Conservation (phyloP, 495 filamentous ascomycete genomes). For the Jackrogersella minutella region DNA sequence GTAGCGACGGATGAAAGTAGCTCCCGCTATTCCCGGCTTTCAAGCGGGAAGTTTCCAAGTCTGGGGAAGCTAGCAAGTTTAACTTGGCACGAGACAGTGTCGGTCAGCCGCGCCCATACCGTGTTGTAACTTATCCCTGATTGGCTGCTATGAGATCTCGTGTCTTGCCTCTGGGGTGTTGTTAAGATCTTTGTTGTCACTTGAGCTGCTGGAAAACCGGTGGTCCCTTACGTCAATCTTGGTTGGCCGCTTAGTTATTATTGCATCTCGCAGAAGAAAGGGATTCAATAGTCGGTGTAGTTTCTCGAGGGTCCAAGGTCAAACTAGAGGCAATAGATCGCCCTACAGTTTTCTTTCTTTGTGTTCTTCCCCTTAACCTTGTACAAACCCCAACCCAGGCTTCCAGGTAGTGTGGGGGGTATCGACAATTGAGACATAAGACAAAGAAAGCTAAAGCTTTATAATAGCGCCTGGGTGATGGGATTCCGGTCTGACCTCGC, state of each 20-base stretch:
- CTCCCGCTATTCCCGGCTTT: slow-evolving; percentile 31
- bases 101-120: neutral
- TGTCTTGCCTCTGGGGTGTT: slow-evolving; percentile 27
- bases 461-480: neutral
- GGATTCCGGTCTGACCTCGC: neutral
- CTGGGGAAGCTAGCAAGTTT: slow-evolving; percentile 26
- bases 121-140: slow-evolving; percentile 15
- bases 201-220: slow-evolving; percentile 27
- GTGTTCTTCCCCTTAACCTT: neutral
- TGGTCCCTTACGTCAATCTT: slow-evolving; percentile 28
- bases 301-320: neutral
- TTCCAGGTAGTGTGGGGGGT: slow-evolving; percentile 26
- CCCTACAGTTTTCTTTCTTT: slow-evolving; percentile 1
- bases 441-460: slow-evolving; percentile 20
- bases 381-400: slow-evolving; percentile 39
- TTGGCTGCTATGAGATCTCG: slow-evolving; percentile 34
- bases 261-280: slow-evolving; percentile 23
- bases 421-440: slow-evolving; percentile 31
- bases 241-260: slow-evolving; percentile 18
- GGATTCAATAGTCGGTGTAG: slow-evolving; percentile 32
- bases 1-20: slow-evolving; percentile 19
- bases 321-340: slow-evolving; percentile 23
- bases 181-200: slow-evolving; percentile 30
- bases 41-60: slow-evolving; percentile 25
- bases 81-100: slow-evolving; percentile 31